phyloP scores from a whole-genome alignment of 345 rosid genomes.

The Populus simonii region DNA sequence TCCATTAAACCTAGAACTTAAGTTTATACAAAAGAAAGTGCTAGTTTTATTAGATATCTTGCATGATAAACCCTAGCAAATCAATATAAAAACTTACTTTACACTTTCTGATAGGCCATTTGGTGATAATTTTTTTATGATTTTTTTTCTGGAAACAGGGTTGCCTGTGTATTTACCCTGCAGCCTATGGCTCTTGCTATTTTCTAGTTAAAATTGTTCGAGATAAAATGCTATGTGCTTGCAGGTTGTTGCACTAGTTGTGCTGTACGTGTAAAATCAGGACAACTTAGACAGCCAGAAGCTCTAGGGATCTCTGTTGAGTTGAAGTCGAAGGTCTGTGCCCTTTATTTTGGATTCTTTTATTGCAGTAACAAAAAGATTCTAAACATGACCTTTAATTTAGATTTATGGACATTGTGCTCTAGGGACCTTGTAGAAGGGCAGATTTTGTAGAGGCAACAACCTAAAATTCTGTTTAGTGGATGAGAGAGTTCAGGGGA shows the following conservation, averaged over 20 bases:
- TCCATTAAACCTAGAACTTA: too few species aligned
- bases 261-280: slow-evolving; percentile 84
- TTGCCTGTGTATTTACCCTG: not conserved
- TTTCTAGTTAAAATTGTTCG: not conserved
- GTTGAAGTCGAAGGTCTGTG: slow-evolving; percentile 68
- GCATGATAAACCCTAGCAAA: not conserved
- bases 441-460: not conserved
- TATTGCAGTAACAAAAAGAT: too few species aligned
- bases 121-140: not conserved
- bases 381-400: not conserved
- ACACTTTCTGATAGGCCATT: not conserved
- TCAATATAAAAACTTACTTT: not conserved
- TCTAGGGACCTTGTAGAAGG: not conserved
- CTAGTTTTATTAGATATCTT: not conserved
- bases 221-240: slow-evolving; percentile 10
- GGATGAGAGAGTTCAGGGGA: not conserved
- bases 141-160: not conserved
- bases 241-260: slow-evolving; percentile 97
- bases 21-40: too few species aligned
- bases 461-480: not conserved
- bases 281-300: slow-evolving; percentile 84
- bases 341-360: not conserved
- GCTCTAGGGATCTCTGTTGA: slow-evolving; percentile 95
- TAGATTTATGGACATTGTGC: not conserved
- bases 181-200: not conserved